A percentile compares a stretch with the other conserved stretches of the same genome.
Conservation (phyloP, 257 asterid species). For the Anisodus acutangulus region DNA sequence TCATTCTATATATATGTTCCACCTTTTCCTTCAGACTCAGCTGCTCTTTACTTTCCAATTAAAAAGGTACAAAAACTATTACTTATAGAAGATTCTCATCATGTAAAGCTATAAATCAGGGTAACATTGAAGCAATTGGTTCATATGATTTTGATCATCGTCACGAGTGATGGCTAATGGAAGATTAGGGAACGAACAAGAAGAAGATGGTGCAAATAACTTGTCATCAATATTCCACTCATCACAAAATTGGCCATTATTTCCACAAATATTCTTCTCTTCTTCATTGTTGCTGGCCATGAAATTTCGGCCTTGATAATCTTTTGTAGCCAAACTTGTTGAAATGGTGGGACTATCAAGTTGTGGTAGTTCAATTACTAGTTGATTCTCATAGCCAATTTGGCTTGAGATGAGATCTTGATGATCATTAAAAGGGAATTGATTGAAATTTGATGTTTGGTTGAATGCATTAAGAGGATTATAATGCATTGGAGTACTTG, state of each 20-base stretch:
- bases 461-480: constrained; percentile 31
- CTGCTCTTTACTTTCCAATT: neutral
- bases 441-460: constrained; percentile 44
- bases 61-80: neutral
- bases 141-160: constrained; percentile 24
- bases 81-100: neutral
- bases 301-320: constrained; percentile 38
- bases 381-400: constrained; percentile 38
- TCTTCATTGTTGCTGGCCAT: constrained; percentile 39
- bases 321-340: constrained; percentile 58
- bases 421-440: constrained; percentile 33
- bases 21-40: neutral
- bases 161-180: neutral
- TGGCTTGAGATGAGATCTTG: constrained; percentile 30
- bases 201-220: constrained; percentile 44
- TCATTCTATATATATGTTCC: neutral
- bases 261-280: constrained; percentile 41
- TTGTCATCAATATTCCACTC: constrained; percentile 62
- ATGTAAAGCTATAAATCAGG: constrained; percentile 29
- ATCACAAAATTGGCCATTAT: constrained; percentile 37
- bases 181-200: constrained; percentile 17
- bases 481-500: constrained; percentile 34
- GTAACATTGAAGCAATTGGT: constrained; percentile 6
- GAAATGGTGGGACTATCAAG: constrained; percentile 75
- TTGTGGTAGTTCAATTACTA: constrained; percentile 61